phyloP scores from a whole-genome alignment of 129 eudicot genomes.

The Escallonia herrerae region DNA sequence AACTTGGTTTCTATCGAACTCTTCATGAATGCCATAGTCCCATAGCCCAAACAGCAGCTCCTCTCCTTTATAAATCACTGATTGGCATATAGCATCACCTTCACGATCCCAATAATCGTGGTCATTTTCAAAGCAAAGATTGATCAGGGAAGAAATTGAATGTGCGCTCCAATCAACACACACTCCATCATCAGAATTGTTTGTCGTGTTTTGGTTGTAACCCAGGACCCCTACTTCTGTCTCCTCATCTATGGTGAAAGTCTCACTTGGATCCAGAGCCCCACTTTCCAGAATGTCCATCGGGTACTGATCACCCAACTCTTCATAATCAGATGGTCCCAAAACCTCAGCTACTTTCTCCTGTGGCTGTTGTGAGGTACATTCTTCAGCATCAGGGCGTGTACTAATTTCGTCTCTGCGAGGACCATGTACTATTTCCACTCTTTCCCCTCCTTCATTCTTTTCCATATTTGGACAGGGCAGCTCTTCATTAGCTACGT shows the following conservation, averaged over 20 bases:
- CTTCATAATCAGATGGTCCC: constrained; percentile 4
- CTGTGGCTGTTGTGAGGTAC: not conserved
- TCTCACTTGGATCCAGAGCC: not conserved
- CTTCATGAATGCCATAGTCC: not conserved
- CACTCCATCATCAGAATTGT: not conserved
- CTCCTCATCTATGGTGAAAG: not conserved
- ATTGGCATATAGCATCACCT: not conserved
- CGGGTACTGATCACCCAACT: not conserved
- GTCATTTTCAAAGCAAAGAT: not conserved
- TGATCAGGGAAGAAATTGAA: not conserved
- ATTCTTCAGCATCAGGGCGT: too few species aligned
- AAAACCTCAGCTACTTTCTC: not conserved
- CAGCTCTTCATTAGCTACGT: too few species aligned
- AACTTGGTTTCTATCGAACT: too few species aligned
- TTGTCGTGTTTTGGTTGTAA: not conserved
- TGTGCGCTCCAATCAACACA: not conserved
- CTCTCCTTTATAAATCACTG: not conserved
- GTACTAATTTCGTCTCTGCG: too few species aligned
- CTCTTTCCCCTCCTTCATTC: too few species aligned
- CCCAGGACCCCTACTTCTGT: not conserved
- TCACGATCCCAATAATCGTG: not conserved
- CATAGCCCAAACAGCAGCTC: not conserved
- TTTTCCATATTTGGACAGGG: too few species aligned
- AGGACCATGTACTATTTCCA: too few species aligned
- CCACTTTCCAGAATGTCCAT: not conserved